These are phyloP conservation scores for Zygosaccharomyces pseudobailii DNA, from an alignment of 1,139 yeast genomes.

Conservation along the genomic window DNA sequence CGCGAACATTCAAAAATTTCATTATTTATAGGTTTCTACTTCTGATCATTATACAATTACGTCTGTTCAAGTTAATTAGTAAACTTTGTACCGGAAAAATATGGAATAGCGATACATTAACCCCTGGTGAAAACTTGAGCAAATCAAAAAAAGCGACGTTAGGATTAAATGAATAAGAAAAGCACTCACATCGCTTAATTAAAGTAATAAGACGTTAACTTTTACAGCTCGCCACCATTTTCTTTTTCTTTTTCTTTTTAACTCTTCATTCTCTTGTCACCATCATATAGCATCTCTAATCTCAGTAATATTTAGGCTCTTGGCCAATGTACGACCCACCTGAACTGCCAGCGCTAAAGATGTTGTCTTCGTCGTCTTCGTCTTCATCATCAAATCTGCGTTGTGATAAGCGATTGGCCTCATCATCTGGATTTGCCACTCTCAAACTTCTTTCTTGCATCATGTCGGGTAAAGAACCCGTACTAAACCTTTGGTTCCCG, in stretches of 20 bases:
- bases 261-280: not conserved
- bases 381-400: constrained; percentile 9
- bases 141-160: not conserved
- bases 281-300: not conserved
- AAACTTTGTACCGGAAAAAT: not conserved
- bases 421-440: constrained; percentile 31
- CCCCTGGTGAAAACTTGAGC: not conserved
- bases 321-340: constrained; percentile 10
- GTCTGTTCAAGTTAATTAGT: not conserved
- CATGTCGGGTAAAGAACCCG: constrained; percentile 67
- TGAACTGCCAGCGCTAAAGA: constrained; percentile 13
- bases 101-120: not conserved
- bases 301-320: constrained; percentile 8
- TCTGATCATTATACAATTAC: constrained; percentile 2
- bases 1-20: not conserved
- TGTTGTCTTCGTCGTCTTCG: constrained; percentile 13
- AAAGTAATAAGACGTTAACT: not conserved
- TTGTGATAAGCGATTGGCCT: constrained; percentile 8
- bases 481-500: constrained; percentile 48
- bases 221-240: not conserved
- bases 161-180: not conserved
- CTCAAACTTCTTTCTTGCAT: constrained; percentile 32
- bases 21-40: constrained; percentile 2
- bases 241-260: not conserved
- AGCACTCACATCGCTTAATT: not conserved